Percentiles rank a stretch among this genome's conserved stretches.
phyloP scores from a whole-genome alignment of 1,284 basidiomycete genomes.

The Leccinum glutinopallens region DNA sequence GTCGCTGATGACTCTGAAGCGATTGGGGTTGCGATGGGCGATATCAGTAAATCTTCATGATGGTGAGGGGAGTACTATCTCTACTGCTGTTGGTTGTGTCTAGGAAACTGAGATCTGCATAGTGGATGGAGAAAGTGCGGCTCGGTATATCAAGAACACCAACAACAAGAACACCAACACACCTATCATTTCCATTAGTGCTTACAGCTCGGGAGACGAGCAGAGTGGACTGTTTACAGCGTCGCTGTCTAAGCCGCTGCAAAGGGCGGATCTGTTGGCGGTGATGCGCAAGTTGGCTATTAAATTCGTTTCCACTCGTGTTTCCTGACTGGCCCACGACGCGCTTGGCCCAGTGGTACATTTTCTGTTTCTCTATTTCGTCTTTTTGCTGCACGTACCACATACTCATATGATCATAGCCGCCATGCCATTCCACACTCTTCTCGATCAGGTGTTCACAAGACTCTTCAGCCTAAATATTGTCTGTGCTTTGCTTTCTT shows the following conservation, averaged over 20 bases:
- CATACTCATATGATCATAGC: slow-evolving; percentile 30
- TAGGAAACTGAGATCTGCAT: slow-evolving; percentile 11
- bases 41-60: slow-evolving; percentile 73
- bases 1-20: slow-evolving; percentile 97
- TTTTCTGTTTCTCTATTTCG: slow-evolving; percentile 37
- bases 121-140: slow-evolving; percentile 92
- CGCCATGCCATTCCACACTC: slow-evolving; percentile 32
- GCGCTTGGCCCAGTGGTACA: slow-evolving; percentile 17
- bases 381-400: slow-evolving; percentile 34
- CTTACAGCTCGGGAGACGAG: slow-evolving; percentile 75
- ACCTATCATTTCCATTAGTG: slow-evolving; percentile 91
- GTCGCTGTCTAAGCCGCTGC: slow-evolving; percentile 84
- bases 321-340: slow-evolving; percentile 30
- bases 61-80: slow-evolving; percentile 3
- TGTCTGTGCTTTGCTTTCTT: slow-evolving; percentile 31
- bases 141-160: slow-evolving; percentile 93
- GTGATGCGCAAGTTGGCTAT: slow-evolving; percentile 72
- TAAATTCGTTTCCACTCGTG: slow-evolving; percentile 51
- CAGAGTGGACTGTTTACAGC: slow-evolving; percentile 83
- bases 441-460: slow-evolving; percentile 22
- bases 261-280: slow-evolving; percentile 80
- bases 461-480: slow-evolving; percentile 41
- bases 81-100: not conserved
- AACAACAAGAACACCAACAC: slow-evolving; percentile 86
- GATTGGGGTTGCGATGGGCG: slow-evolving; percentile 94